Evolutionary conservation across 1,284 basidiomycete species (phyloP).

Genomic region (Mycena sp.): DNA sequence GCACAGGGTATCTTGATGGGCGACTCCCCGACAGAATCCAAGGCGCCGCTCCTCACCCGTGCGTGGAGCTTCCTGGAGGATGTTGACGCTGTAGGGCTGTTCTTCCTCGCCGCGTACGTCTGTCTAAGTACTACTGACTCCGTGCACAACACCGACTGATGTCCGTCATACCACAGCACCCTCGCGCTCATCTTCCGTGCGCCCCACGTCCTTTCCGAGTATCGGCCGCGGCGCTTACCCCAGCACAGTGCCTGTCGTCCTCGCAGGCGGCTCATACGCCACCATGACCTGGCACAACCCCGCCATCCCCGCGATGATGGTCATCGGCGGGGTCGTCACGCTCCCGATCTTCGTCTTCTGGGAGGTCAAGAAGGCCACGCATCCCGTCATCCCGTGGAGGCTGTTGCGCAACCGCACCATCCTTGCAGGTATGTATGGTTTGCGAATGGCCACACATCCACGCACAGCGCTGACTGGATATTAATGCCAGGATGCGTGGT

Average conservation of each 20-base stretch:
- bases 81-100: constrained; percentile 28
- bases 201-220: background rate
- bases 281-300: constrained; percentile 31
- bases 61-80: constrained; percentile 16
- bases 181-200: constrained; percentile 27
- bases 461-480: background rate
- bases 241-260: constrained; percentile 27
- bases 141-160: background rate
- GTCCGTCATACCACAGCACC: constrained; percentile 1
- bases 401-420: constrained; percentile 29
- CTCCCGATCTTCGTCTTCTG: constrained; percentile 28
- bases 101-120: constrained; percentile 27
- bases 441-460: background rate
- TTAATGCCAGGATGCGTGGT: constrained; percentile 16
- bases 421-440: constrained; percentile 17
- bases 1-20: constrained; percentile 19
- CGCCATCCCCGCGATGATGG: constrained; percentile 31
- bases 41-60: background rate
- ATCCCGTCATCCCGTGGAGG: constrained; percentile 29
- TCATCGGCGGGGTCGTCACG: constrained; percentile 22
- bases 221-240: background rate
- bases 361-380: constrained; percentile 18
- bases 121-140: background rate
- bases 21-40: background rate
- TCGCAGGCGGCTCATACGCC: constrained; percentile 30